These are phyloP conservation scores for Rhododendron simsii DNA, from an alignment of 148 eudicot genomes.

Conservation along the genomic window DNA sequence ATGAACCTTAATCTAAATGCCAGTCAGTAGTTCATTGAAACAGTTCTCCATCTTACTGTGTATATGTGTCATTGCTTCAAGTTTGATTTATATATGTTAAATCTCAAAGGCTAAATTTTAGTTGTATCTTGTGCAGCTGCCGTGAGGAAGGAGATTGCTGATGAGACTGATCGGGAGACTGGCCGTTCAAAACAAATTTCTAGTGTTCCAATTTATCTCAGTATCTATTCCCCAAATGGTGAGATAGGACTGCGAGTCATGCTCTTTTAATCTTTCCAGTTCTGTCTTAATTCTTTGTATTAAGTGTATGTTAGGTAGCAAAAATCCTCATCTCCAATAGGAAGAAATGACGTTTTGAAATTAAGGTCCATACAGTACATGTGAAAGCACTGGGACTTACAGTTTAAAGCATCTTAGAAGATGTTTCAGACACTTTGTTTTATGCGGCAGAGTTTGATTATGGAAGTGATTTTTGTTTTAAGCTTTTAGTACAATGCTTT, in stretches of 20 bases:
- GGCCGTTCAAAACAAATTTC: constrained; percentile 83
- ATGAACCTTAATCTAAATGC: neutral
- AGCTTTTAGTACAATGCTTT: neutral
- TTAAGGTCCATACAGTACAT: neutral
- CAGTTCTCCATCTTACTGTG: neutral
- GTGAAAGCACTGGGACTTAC: neutral
- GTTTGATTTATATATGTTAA: neutral
- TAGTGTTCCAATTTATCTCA: constrained; percentile 92
- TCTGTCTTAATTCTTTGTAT: neutral
- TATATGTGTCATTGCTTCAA: neutral
- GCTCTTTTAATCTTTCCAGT: neutral
- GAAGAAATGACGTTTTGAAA: neutral
- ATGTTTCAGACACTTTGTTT: neutral
- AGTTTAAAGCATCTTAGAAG: neutral
- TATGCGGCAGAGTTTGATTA: neutral
- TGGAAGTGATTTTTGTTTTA: neutral
- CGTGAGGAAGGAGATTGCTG: constrained; percentile 92
- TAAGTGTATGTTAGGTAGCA: neutral
- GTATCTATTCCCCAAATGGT: constrained; percentile 91
- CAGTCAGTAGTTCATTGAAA: neutral
- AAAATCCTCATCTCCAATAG: neutral
- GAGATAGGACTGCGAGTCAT: constrained; percentile 17
- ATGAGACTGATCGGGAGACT: constrained; percentile 98
- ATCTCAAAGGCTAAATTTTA: constrained; percentile 10
- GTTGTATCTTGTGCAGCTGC: constrained; percentile 55